phyloP scores from a whole-genome alignment of 192 early-diverging fungal species.

The Rhizoclosmatium sp. region DNA sequence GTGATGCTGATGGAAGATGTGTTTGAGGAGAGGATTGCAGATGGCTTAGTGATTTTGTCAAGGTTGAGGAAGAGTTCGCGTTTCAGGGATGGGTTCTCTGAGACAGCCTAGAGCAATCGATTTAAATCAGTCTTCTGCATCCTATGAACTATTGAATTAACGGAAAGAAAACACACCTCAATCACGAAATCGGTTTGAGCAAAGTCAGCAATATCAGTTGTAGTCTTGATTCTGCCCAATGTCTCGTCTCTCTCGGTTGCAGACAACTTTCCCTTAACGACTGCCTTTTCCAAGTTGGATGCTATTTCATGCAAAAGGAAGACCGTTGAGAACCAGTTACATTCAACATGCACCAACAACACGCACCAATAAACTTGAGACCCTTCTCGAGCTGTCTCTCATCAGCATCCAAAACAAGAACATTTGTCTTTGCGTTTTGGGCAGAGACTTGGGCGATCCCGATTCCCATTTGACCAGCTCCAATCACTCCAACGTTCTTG shows the following conservation, averaged over 20 bases:
- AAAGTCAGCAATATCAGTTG: conserved; percentile 68
- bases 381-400: conserved; percentile 80
- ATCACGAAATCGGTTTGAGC: conserved; percentile 83
- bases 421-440: conserved; percentile 77
- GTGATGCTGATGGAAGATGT: conserved; percentile 98
- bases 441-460: conserved; percentile 90
- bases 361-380: conserved; percentile 78
- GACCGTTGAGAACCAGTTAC: not conserved
- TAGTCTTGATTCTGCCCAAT: conserved; percentile 69
- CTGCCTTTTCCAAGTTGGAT: conserved; percentile 86
- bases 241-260: conserved; percentile 73
- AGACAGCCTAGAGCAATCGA: conserved; percentile 67
- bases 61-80: conserved; percentile 80
- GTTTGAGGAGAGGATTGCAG: conserved; percentile 92
- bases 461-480: conserved; percentile 91
- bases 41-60: conserved; percentile 65
- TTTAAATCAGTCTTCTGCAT: not conserved
- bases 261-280: conserved; percentile 86
- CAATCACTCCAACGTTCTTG: conserved; percentile 76
- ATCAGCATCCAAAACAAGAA: conserved; percentile 83
- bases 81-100: conserved; percentile 87
- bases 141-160: too few relatives aligned
- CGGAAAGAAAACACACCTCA: conserved; percentile 58
- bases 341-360: not conserved
- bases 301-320: conserved; percentile 58